Evolutionary conservation across 306 rosid species (phyloP).

Genomic region (Vigna angularis): DNA sequence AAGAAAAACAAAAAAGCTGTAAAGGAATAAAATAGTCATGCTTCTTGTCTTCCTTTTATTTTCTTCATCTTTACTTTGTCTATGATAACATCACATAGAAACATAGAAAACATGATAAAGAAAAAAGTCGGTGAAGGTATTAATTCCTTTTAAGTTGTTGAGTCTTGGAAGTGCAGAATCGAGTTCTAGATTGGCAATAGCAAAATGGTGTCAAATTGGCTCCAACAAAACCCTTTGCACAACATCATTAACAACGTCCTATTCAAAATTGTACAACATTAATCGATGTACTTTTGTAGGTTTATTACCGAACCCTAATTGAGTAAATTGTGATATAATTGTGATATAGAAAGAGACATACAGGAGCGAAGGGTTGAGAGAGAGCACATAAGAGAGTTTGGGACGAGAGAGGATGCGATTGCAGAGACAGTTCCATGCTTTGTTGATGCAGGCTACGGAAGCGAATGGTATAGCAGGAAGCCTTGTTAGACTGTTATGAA

Average conservation of each 20-base stretch:
- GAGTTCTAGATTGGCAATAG: constrained; percentile 64
- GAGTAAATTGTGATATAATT: background rate
- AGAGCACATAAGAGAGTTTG: constrained; percentile 70
- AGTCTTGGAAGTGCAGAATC: constrained; percentile 45
- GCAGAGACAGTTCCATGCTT: constrained; percentile 63
- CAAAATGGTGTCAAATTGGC: constrained; percentile 78
- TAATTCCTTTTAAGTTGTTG: constrained; percentile 54
- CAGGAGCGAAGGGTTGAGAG: constrained; percentile 65
- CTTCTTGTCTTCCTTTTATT: too few species aligned
- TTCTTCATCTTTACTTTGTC: too few species aligned
- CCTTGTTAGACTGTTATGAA: constrained; percentile 45
- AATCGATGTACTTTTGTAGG: background rate
- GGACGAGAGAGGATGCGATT: constrained; percentile 64
- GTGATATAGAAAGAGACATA: constrained; percentile 29
- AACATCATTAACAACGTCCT: constrained; percentile 75
- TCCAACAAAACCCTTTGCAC: constrained; percentile 62
- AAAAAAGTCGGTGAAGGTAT: background rate
- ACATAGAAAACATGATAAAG: background rate
- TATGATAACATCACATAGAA: background rate
- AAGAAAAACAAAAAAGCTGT: too few species aligned
- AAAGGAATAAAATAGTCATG: too few species aligned
- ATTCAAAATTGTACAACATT: constrained; percentile 7
- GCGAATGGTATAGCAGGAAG: constrained; percentile 69
- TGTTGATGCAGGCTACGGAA: constrained; percentile 71
- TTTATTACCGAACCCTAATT: constrained; percentile 2